Conservation (phyloP, 2,329 filamentous ascomycete genomes). For the Ascochyta clinopodiicola region DNA sequence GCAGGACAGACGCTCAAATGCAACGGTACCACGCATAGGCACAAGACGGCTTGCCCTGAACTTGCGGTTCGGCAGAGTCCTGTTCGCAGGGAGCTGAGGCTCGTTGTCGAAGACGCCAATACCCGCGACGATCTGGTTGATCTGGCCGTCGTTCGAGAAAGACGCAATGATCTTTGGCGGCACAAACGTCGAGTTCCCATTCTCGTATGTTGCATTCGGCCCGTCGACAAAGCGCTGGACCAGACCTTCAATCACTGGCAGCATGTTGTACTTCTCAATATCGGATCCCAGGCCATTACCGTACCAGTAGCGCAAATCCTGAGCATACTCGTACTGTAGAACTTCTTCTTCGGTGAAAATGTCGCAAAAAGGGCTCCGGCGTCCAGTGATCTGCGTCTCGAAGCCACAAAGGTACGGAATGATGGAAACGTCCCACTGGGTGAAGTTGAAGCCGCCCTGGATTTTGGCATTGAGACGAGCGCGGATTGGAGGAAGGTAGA, state of each 20-base stretch:
- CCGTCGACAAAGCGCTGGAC: slow-evolving; percentile 61
- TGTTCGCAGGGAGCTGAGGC: slow-evolving; percentile 55
- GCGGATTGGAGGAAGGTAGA: slow-evolving; percentile 62
- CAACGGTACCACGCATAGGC: slow-evolving; percentile 70
- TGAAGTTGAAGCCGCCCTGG: slow-evolving; percentile 62
- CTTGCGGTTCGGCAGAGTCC: slow-evolving; percentile 56
- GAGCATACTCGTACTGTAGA: slow-evolving; percentile 69
- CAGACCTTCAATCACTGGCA: slow-evolving; percentile 64
- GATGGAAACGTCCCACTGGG: slow-evolving; percentile 59
- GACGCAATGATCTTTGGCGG: slow-evolving; percentile 65
- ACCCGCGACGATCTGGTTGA: slow-evolving; percentile 66
- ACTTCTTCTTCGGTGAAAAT: slow-evolving; percentile 69
- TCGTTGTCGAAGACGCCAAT: slow-evolving; percentile 68
- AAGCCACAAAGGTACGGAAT: slow-evolving; percentile 76
- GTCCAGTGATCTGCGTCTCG: slow-evolving; percentile 70
- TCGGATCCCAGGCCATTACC: slow-evolving; percentile 64
- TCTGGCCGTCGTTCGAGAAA: slow-evolving; percentile 72
- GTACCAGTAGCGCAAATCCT: slow-evolving; percentile 74
- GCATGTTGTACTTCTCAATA: slow-evolving; percentile 65
- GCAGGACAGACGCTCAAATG: slow-evolving; percentile 69
- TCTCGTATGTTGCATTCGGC: slow-evolving; percentile 57
- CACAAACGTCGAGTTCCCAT: slow-evolving; percentile 55
- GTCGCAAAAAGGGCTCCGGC: slow-evolving; percentile 65
- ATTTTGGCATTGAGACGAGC: slow-evolving; percentile 63
- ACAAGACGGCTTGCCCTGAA: slow-evolving; percentile 64